Evolutionary conservation across 2,329 filamentous ascomycete species (phyloP).

Genomic region (Paramyrothecium roridum): DNA sequence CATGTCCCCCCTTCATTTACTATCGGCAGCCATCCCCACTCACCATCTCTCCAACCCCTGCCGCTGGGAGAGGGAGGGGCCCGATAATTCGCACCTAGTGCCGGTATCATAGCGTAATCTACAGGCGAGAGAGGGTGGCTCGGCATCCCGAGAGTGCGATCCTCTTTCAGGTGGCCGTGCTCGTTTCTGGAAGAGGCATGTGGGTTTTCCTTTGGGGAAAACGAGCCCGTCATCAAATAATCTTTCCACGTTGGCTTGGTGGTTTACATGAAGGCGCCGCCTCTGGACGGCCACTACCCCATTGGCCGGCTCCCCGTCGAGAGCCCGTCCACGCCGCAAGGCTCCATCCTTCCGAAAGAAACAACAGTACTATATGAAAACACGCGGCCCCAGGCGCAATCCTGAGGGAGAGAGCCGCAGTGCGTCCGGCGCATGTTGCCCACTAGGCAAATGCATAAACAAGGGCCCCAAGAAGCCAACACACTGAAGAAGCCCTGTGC

Average conservation of each 20-base stretch:
- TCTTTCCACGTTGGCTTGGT: background rate
- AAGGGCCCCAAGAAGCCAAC: background rate
- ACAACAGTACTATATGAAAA: background rate
- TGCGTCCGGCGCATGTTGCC: background rate
- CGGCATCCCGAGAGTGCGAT: no score
- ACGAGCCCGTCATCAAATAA: background rate
- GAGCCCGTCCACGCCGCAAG: background rate
- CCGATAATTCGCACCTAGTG: background rate
- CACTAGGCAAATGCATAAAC: background rate
- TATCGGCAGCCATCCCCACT: background rate
- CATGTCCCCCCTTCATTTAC: background rate
- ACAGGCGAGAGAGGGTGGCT: background rate
- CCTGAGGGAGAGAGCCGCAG: background rate
- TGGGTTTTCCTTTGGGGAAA: no score
- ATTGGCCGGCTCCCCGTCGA: background rate
- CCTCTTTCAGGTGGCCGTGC: background rate
- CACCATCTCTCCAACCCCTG: background rate
- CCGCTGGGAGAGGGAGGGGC: background rate
- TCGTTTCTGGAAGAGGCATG: background rate
- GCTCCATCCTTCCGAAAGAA: background rate
- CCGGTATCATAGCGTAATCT: background rate
- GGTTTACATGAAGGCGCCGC: background rate
- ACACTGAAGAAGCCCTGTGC: background rate
- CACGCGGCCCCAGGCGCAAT: background rate
- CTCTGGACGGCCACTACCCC: background rate